Base-by-base conservation (phyloP, 129 eudicot genomes). In the Mikania micrantha region DNA sequence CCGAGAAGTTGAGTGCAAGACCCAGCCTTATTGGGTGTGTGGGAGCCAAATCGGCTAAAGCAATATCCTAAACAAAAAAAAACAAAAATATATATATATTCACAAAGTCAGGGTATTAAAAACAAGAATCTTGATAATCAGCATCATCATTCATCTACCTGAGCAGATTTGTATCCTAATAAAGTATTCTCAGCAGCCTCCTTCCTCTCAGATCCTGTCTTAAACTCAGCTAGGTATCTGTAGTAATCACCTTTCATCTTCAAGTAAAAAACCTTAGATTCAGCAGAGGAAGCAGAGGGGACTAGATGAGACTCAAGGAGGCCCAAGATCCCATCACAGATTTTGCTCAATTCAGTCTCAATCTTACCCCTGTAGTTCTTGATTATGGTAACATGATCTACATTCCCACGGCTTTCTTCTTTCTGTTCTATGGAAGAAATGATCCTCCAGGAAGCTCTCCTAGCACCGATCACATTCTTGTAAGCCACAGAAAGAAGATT, bases 371-470 rank as follows among this genome's bases (percentile, higher is more conserved):
- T 84, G 57, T 89, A 89, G 8, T 84, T 87, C 76, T 86, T 89
- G 45, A 89, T 86, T 6, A 76, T 64, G 7, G 64, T 63, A 39
- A 89, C 94, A 64, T 86, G 94, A 70, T 81, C 94, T 50, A 81
- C 90, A 62, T 89, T 89, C 12, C 94, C 96, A 70, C 88, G 88
- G 57, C 75, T 70, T 76, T 85, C 96, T 76, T 88, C 96, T 66
- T 88, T 88, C 84, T 88, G 92, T 75, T 88, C 96, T 22, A 85
- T 85, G 73, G 93, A 88, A 12, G 90, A 88, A 29, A 88, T 83
- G 29, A 89, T 89, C 84, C 96, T 86, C 94, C 94, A 89, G 1
- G 94, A 89, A 41, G 96, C 94, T 81, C 96, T 86, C 68, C 96
- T 77, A 8, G 96, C 96, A 70, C 90, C 94, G 77, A 86, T 89